Evolutionary conservation across 2,329 filamentous ascomycete species (phyloP), one percentile per base, ranked within the genome.

Genomic region (Tolypocladium ovalisporum): DNA sequence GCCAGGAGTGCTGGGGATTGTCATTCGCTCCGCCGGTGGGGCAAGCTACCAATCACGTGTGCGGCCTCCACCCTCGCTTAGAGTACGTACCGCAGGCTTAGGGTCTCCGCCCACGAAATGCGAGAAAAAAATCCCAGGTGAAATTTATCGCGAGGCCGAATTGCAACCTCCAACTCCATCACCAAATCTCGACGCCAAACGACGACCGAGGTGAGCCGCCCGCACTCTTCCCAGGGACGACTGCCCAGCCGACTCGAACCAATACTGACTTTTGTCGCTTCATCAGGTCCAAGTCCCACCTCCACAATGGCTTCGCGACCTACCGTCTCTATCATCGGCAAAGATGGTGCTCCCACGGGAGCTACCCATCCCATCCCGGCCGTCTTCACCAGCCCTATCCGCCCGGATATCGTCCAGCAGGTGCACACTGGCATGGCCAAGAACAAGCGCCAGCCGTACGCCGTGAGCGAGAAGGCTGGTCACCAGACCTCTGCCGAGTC

Each of bases 401-500:
- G 94, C 78, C 89, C 92, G 73, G 94, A 99, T 81, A 96, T 99
- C 76, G 94, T 99, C 76, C 93, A 97, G 86, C 88, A 92, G 79
- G 88, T 97, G 73, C 94, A 99, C 88, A 96, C 90, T 73, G 94
- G 94, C 74, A 95, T 99, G 84, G 93, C 93, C 77, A 99, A 99
- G 90, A 99, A 99, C 88, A 97, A 96, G 88, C 89, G 94, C 78
- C 94, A 99, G 73, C 92, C 94, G 70, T 99, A 99, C 79, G 86
- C 94, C 73, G 94, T 99, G 84, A 96, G 91, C 88, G 93, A 97
- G 89, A 99, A 99, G 89, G 94, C 94, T 75, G 94, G 94, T 83
- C 94, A 99, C 83, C 94, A 99, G 84, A 99, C 94, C 76, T 96
- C 90, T 80, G 94, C 94, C 76, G 94, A 99, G 86, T 99, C 95